Base-by-base conservation (phyloP, 371 early-diverging fungal genomes). In the Coemansia sp. region DNA sequence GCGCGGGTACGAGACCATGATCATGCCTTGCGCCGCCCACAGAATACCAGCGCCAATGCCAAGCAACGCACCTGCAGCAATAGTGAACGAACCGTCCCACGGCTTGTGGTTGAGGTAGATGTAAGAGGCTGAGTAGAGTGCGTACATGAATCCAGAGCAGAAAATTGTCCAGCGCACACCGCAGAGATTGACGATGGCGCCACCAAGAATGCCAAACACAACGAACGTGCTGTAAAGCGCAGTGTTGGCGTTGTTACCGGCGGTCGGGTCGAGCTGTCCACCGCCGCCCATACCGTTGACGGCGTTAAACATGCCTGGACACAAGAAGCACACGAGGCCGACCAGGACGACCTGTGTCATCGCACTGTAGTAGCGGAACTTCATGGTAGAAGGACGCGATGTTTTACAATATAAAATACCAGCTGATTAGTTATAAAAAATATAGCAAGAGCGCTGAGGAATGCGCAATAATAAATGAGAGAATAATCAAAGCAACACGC, bases 231-330 rank as follows among this genome's bases (percentile, higher is more conserved):
- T 78, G 57, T 90, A 87, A 11, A 91, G 81, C 47, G 89, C 89
- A 14, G 84, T 86, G 64, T 86, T 86, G 59, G 90, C 91, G 58
- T 83, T 84, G 77, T 87, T 85, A 2, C 82, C 84, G 22, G 88
- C 82, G 16, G 81, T 83, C 16, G 82, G 82, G 79, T 91, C 87
- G 22, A 87, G 72, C 58, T 88, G 88, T 10, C 90, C 90, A 60
- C 86, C 88, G 52, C 87, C 88, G 34, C 89, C 89, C 63, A 88
- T 79, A 50, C 87, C 86, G 71, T 82, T 83, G 34, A 91, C 72
- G 55, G 90, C 91, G 64, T 92, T 92, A 81, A 87, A 92, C 92
- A 92, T 91, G 61, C 92, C 93, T 14, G 93, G 91, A 66, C 90
- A 89, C 57, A 87, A 85, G 66, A 91, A 85, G 72, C 90, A 90